Conservation (phyloP, 2,329 filamentous ascomycete genomes). For the Cercospora berteroae region DNA sequence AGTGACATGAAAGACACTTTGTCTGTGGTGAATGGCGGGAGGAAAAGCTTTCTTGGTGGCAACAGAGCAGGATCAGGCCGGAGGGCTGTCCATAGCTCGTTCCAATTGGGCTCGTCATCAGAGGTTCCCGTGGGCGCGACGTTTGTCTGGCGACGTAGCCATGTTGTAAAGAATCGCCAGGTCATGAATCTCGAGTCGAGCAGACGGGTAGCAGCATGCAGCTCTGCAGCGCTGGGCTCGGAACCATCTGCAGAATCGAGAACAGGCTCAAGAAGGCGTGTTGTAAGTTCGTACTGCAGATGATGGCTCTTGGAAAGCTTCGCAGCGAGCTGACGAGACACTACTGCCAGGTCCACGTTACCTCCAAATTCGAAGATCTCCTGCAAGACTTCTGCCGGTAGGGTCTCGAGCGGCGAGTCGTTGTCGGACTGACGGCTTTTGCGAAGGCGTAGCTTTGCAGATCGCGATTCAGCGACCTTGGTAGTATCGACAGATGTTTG, state of each 20-base stretch:
- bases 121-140: neutral
- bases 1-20: conserved; percentile 19
- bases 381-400: conserved; percentile 39
- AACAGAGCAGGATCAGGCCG: conserved; percentile 23
- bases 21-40: conserved; percentile 17
- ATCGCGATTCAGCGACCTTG: conserved; percentile 21
- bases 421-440: neutral
- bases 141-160: conserved; percentile 21
- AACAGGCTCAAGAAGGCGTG: conserved; percentile 26
- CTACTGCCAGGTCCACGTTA: conserved; percentile 35
- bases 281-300: conserved; percentile 32
- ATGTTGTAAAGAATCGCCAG: conserved; percentile 35
- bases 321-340: conserved; percentile 30
- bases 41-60: conserved; percentile 28
- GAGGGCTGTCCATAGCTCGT: conserved; percentile 22
- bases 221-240: conserved; percentile 14
- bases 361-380: conserved; percentile 35
- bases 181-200: conserved; percentile 38
- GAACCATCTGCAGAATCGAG: conserved; percentile 11
- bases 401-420: conserved; percentile 33
- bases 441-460: conserved; percentile 3
- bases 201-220: conserved; percentile 30
- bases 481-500: neutral
- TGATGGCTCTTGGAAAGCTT: conserved; percentile 35
- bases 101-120: conserved; percentile 4